A percentile compares a stretch with the other conserved stretches of the same genome.
Conservation (phyloP, 768 basidiomycete genomes). For the Dacryopinax primogenitus region DNA sequence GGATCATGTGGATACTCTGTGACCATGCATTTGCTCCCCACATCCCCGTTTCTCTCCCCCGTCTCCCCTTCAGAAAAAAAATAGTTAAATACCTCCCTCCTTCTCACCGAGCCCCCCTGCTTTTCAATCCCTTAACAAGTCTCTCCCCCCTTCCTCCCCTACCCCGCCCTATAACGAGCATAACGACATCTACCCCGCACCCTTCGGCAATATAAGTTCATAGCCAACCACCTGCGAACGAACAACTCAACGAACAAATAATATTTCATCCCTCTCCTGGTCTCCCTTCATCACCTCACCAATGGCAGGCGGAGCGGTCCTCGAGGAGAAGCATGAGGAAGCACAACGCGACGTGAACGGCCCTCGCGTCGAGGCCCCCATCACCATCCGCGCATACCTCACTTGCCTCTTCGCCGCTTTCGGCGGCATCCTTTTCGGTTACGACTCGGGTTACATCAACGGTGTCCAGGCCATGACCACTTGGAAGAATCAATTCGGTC, state of each 20-base stretch:
- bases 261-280: neutral
- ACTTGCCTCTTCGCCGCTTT: conserved; percentile 3
- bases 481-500: conserved; percentile 16
- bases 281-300: neutral
- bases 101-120: neutral
- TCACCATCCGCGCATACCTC: conserved; percentile 1
- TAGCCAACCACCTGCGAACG: neutral
- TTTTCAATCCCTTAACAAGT: neutral
- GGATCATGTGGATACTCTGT: neutral
- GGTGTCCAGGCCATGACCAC: conserved; percentile 19
- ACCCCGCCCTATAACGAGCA: neutral
- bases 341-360: neutral
- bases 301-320: conserved; percentile 5
- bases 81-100: neutral
- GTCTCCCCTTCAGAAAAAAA: neutral
- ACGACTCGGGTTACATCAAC: conserved; percentile 26
- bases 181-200: neutral
- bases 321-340: neutral
- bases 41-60: neutral
- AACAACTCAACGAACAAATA: neutral
- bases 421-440: conserved; percentile 17
- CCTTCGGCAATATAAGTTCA: neutral
- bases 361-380: neutral
- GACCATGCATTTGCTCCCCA: neutral
- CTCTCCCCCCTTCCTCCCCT: too few species aligned